These are phyloP conservation scores for Fusarium phyllophilum DNA, from an alignment of 2,329 filamentous ascomycete genomes.

Conservation along the genomic window DNA sequence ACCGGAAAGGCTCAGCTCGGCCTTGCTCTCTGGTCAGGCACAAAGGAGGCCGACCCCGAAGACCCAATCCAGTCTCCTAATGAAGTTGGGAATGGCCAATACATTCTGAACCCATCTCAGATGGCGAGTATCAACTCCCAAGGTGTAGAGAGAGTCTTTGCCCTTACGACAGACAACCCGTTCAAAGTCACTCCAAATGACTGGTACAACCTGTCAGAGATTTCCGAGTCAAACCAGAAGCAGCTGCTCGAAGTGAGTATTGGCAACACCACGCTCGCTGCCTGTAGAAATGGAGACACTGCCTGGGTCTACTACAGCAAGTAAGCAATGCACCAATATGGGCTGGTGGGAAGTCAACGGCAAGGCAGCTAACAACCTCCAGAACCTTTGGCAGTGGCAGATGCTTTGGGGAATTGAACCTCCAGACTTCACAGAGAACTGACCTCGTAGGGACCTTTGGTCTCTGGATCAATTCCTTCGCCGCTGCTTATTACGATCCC, in stretches of 20 bases:
- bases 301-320: neutral
- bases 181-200: neutral
- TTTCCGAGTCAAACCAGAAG: neutral
- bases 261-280: neutral
- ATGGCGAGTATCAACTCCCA: neutral
- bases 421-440: neutral
- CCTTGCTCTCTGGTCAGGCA: neutral
- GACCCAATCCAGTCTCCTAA: neutral
- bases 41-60: neutral
- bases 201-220: neutral
- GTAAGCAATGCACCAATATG: neutral
- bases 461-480: neutral
- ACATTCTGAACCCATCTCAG: neutral
- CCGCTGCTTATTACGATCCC: neutral
- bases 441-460: neutral
- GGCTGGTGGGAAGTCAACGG: neutral
- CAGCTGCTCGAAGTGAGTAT: fast-evolving
- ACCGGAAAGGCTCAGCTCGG: neutral
- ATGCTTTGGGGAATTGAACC: neutral
- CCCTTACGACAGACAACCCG: neutral
- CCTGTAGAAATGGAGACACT: fast-evolving
- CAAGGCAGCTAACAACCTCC: neutral
- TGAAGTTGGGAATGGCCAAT: neutral
- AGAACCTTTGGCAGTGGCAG: neutral
- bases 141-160: neutral